Percentiles rank a stretch among this genome's conserved stretches.
Evolutionary conservation across 2,329 filamentous ascomycete species (phyloP).

Genomic region (Fusarium oligoseptatum): DNA sequence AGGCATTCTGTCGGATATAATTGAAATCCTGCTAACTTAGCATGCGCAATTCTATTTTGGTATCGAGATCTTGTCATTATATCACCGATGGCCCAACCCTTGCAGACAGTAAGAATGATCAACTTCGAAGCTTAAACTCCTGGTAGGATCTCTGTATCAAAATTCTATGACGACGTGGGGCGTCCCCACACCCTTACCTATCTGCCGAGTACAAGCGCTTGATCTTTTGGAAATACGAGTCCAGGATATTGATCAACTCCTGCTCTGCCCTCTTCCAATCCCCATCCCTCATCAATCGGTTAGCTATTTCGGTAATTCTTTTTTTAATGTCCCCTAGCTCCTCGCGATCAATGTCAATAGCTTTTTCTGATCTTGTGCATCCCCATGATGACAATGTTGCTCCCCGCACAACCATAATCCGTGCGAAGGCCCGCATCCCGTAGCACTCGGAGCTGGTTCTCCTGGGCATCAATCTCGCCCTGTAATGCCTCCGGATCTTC

Average conservation of each 20-base stretch:
- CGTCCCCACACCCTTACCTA: background rate
- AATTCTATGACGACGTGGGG: background rate
- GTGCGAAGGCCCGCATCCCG: no score
- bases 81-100: no score
- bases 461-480: no score
- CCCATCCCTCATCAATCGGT: background rate
- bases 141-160: background rate
- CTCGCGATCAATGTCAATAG: background rate
- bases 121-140: background rate
- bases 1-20: background rate
- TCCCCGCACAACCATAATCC: no score
- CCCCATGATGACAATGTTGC: no score
- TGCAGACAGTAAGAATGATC: no score
- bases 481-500: no score
- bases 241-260: background rate
- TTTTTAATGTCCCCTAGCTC: background rate
- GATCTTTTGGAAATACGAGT: background rate
- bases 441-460: no score
- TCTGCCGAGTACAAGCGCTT: background rate
- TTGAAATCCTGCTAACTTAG: no score
- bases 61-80: no score
- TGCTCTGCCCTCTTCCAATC: background rate
- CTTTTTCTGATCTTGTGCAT: background rate
- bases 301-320: background rate
- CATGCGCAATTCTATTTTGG: no score